Evolutionary conservation across 305 asterid genomes (phyloP).

Genomic region (Plantago lanceolata): DNA sequence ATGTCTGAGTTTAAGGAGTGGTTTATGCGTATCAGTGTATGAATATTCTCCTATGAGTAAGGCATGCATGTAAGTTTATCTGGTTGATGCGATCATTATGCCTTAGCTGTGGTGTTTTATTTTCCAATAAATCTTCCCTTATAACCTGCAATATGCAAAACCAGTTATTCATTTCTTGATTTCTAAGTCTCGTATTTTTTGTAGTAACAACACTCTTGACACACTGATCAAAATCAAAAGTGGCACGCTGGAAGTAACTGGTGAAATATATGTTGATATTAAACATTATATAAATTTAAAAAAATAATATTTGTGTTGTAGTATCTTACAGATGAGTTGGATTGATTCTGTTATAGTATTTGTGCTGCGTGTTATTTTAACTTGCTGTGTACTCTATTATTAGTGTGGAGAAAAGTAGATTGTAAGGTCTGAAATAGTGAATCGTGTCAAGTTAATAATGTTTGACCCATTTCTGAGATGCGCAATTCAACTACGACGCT

Average conservation of each 20-base stretch:
- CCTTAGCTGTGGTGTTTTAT: not conserved
- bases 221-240: not conserved
- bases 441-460: no score
- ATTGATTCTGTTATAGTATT: no score
- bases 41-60: not conserved
- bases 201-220: not conserved
- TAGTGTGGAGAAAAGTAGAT: no score
- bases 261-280: not conserved
- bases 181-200: not conserved
- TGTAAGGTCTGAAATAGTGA: no score
- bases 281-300: no score
- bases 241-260: not conserved
- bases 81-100: not conserved
- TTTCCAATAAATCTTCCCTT: not conserved
- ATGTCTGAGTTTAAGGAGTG: conserved; percentile 1
- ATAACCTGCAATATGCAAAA: not conserved
- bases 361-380: no score
- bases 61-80: not conserved
- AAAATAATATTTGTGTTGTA: no score
- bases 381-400: no score
- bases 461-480: no score
- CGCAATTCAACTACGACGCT: no score
- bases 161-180: not conserved
- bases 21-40: not conserved
- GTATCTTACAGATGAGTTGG: no score